Conservation (phyloP, 345 rosid genomes). For the Schrenkiella parvula region DNA sequence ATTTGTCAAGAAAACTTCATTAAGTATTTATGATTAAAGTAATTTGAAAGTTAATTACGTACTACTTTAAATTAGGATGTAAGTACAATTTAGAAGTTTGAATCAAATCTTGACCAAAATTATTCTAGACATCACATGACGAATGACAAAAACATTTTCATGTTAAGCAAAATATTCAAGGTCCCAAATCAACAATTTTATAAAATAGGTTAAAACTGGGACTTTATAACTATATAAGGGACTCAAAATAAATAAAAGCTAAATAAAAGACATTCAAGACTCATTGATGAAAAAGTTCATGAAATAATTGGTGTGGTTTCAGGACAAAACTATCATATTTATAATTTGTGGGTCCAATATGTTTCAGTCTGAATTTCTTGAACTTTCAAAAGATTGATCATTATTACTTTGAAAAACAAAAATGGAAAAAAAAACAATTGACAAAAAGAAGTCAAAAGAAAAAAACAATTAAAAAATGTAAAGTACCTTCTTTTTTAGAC, state of each 20-base stretch:
- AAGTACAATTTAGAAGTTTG: slow-evolving; percentile 6
- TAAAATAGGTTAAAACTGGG: not conserved
- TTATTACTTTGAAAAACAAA: not conserved
- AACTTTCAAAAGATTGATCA: not conserved
- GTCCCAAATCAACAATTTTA: not conserved
- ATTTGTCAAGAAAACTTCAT: not conserved
- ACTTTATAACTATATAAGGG: no score
- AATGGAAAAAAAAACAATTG: not conserved
- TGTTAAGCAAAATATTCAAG: not conserved
- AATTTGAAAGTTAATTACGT: not conserved
- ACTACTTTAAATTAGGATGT: not conserved
- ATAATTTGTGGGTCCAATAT: slow-evolving; percentile 15
- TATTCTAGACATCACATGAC: not conserved
- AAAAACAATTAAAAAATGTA: not conserved
- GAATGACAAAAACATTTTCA: not conserved
- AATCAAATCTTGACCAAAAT: slow-evolving; percentile 11
- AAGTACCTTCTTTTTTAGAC: slow-evolving; percentile 70
- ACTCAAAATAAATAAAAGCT: not conserved
- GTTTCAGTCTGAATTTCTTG: slow-evolving; percentile 1
- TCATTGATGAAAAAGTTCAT: not conserved
- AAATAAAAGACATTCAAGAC: not conserved
- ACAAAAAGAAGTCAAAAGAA: not conserved
- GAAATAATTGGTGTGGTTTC: not conserved
- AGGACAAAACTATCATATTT: not conserved
- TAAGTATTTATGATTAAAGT: not conserved